Evolutionary conservation across 371 early-diverging fungal species (phyloP).

Genomic region (Apophysomyces sp.): DNA sequence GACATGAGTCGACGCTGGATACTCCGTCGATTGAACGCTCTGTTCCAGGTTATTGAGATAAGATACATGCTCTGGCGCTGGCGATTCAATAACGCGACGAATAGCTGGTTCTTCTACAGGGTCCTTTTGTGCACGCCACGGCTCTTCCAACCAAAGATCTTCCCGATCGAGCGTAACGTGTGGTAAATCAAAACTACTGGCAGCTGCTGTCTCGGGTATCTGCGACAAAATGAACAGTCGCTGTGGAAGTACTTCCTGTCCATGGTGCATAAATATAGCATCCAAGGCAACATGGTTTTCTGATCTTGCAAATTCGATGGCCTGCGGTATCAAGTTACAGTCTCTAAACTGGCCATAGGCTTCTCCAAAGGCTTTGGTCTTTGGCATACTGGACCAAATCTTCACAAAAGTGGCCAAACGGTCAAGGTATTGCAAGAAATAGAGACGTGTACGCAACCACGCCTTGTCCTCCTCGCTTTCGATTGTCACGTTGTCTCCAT

Average conservation of each 20-base stretch:
- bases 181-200: conserved; percentile 45
- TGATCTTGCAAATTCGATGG: conserved; percentile 59
- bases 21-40: conserved; percentile 30
- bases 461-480: conserved; percentile 8
- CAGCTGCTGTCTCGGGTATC: conserved; percentile 64
- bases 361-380: conserved; percentile 16
- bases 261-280: conserved; percentile 66
- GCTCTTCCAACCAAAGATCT: conserved; percentile 36
- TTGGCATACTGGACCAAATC: conserved; percentile 38
- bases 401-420: conserved; percentile 64
- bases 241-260: conserved; percentile 53
- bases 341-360: conserved; percentile 65
- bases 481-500: conserved; percentile 10
- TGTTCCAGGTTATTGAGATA: conserved; percentile 21
- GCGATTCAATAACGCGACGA: conserved; percentile 9
- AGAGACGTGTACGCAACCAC: conserved; percentile 51
- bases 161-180: conserved; percentile 29
- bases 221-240: conserved; percentile 62
- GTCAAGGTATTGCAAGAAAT: conserved; percentile 64
- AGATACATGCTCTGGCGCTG: conserved; percentile 14
- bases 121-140: conserved; percentile 36
- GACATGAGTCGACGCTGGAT: conserved; percentile 41
- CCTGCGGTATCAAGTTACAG: conserved; percentile 58
- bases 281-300: conserved; percentile 59
- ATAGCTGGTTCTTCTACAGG: conserved; percentile 20